Conservation (phyloP, 164 flowering plant genomes). For the Umbilicus rupestris region DNA sequence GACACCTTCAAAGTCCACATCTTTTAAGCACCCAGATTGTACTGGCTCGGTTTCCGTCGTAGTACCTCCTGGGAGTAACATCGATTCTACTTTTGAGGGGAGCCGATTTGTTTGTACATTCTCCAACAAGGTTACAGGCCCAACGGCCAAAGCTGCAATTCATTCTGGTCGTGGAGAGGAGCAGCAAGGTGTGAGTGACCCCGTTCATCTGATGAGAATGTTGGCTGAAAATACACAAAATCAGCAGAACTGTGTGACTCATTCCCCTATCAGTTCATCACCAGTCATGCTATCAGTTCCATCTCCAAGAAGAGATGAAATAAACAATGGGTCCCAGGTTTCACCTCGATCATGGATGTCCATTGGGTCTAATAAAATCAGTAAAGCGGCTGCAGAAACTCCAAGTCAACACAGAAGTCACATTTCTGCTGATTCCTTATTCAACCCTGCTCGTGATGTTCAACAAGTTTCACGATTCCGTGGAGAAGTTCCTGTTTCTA, state of each 20-base stretch:
- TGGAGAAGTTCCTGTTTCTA: constrained; percentile 32
- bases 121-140: constrained; percentile 21
- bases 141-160: constrained; percentile 22
- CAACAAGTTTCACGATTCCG: constrained; percentile 27
- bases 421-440: constrained; percentile 49
- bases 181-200: constrained; percentile 57
- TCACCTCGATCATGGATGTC: constrained; percentile 87
- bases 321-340: constrained; percentile 39
- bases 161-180: constrained; percentile 31
- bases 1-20: constrained; percentile 18
- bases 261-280: constrained; percentile 16
- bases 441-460: constrained; percentile 34
- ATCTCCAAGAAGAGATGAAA: constrained; percentile 38
- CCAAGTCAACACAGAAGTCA: constrained; percentile 27
- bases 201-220: constrained; percentile 61
- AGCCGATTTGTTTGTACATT: constrained; percentile 17
- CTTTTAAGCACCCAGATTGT: constrained; percentile 29
- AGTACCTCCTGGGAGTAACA: constrained; percentile 34
- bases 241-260: constrained; percentile 32
- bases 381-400: constrained; percentile 30
- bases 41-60: constrained; percentile 29
- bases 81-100: constrained; percentile 16
- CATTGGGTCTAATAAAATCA: constrained; percentile 43
- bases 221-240: constrained; percentile 43
- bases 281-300: constrained; percentile 25